phyloP scores from a whole-genome alignment of 257 asterid species.

The Salvia hispanica region DNA sequence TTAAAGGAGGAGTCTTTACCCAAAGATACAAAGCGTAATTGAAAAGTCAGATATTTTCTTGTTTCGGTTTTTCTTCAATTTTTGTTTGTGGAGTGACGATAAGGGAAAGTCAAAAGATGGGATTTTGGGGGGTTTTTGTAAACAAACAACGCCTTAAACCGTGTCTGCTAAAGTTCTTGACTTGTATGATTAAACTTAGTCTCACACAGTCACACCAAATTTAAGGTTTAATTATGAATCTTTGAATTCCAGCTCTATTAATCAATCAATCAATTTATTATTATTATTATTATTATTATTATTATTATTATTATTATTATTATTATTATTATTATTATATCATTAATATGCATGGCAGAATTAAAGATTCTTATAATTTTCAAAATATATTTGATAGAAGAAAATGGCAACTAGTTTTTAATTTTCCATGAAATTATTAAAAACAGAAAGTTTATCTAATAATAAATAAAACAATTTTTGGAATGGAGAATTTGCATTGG shows the following conservation, averaged over 20 bases:
- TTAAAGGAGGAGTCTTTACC: constrained; percentile 15
- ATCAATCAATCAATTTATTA: too few species aligned
- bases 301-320: too few species aligned
- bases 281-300: too few species aligned
- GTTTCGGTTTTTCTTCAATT: not conserved
- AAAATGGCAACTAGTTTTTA: too few species aligned
- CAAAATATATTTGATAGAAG: too few species aligned
- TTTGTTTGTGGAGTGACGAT: constrained; percentile 19
- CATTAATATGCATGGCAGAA: too few species aligned
- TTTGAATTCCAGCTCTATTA: not conserved
- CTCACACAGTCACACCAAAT: not conserved
- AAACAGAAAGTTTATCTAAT: too few species aligned
- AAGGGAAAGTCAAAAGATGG: constrained; percentile 13
- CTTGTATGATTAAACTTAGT: constrained; percentile 15
- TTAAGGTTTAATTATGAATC: not conserved
- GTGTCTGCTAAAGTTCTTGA: constrained; percentile 24
- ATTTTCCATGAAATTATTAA: too few species aligned
- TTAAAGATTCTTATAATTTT: too few species aligned
- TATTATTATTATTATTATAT: too few species aligned
- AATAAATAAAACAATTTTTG: too few species aligned
- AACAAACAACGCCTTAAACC: constrained; percentile 30
- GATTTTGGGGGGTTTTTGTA: constrained; percentile 25
- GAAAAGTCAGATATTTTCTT: constrained; percentile 2
- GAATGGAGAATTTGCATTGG: too few species aligned
- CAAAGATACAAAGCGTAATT: constrained; percentile 9